Base-by-base conservation (phyloP, 768 basidiomycete genomes). In the Phlegmacium glaucopus region DNA sequence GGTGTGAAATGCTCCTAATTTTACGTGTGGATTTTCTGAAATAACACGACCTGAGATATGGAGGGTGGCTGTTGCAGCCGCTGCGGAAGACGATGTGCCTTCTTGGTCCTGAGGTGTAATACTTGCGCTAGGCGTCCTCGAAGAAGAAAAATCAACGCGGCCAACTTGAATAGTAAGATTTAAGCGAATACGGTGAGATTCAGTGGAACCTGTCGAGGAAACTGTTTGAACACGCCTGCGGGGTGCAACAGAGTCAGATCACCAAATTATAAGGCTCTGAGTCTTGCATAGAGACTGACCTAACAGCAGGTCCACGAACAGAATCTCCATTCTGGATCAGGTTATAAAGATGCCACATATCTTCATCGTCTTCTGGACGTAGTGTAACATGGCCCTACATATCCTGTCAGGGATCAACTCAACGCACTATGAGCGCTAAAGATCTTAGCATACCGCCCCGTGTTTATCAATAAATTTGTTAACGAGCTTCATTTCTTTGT, bases 261-360 rank as follows among this genome's bases (percentile, higher is more conserved):
- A 22, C 22, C 22, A 22, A 5, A 22, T 22, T 22, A 26, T 1
- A 9, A 30, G 40, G 11, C 12, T 40, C 9, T 13, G 11, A 15
- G 26, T 26, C 39, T 12, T 47, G 29, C 28, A 38, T 32, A 49
- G 6, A 38, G 2, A 52, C 77, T 55, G 55, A 87, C 82, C 94
- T 82, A 50, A 97, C 76, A 9, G 94, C 91, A 42, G 87, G 77
- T 10, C 93, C 91, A 52, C 92, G 79, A 37, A 98, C 84, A 48
- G 81, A 71, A 60, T 98, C 94, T 13, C 89, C 90, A 72, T 87
- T 76, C 54, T 90, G 82, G 45, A 99, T 96, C 47, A 99, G 75
- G 71, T 99, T 98, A 68, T 98, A 99, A 25, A 97, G 75, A 76
- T 99, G 96, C 94, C 95, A 99, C 88, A 99, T 96, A 66, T 99